Conservation (phyloP, 2,329 filamentous ascomycete genomes). For the Zymoseptoria crescenta region DNA sequence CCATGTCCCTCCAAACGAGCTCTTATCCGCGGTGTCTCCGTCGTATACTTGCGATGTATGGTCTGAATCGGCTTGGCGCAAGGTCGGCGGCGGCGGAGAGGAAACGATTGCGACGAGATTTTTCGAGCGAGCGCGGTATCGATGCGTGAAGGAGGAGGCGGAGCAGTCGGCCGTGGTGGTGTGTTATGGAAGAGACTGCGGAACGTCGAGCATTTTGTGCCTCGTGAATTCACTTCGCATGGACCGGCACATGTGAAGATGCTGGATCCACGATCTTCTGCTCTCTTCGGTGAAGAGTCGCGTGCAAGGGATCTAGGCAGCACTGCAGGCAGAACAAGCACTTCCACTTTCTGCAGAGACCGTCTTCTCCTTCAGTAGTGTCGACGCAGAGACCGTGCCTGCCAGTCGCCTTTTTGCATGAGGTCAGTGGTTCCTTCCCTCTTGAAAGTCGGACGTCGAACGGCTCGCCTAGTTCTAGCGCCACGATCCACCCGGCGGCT, state of each 20-base stretch:
- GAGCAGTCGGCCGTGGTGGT: not conserved
- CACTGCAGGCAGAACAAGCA: not conserved
- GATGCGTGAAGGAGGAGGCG: not conserved
- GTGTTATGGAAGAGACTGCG: not conserved
- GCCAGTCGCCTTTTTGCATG: not conserved
- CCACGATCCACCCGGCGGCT: not conserved
- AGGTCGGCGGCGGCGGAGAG: not conserved
- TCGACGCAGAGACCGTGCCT: not conserved
- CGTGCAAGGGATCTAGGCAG: not conserved
- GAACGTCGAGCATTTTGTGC: not conserved
- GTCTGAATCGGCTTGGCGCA: not conserved
- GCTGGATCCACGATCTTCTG: not conserved
- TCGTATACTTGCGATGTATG: not conserved
- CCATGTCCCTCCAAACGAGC: slow-evolving; percentile 13
- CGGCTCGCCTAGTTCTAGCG: not conserved
- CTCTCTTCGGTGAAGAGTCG: not conserved
- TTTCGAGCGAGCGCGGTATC: not conserved
- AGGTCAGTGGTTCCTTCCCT: not conserved
- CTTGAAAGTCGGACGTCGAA: not conserved
- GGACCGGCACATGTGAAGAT: not conserved
- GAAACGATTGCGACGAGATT: not conserved
- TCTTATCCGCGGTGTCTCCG: not conserved
- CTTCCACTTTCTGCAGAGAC: not conserved
- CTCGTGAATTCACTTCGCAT: not conserved
- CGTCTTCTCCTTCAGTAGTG: not conserved